A percentile compares a stretch with the other conserved stretches of the same genome.
Conservation (phyloP, 75 land plant genomes). For the Azolla pinnata region DNA sequence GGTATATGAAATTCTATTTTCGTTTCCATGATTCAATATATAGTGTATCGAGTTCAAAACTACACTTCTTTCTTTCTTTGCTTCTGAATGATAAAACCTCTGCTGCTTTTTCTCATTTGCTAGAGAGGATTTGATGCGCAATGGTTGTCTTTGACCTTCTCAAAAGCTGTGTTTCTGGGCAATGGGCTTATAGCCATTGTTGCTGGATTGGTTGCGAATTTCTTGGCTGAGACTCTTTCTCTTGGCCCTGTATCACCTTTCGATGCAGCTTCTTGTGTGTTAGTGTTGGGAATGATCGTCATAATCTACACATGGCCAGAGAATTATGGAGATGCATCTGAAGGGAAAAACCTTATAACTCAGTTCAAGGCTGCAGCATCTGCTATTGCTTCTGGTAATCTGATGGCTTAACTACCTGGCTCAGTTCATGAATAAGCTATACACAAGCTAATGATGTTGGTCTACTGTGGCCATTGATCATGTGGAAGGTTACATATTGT, state of each 20-base stretch:
- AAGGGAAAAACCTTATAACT: slow-evolving; percentile 61
- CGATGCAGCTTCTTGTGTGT: slow-evolving; percentile 84
- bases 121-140: slow-evolving; percentile 97
- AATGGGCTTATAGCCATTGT: slow-evolving; percentile 89
- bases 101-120: slow-evolving; percentile 10
- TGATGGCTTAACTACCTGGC: neutral
- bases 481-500: too few species aligned
- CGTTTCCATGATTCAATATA: neutral
- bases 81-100: neutral
- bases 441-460: neutral
- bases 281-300: slow-evolving; percentile 82
- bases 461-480: neutral
- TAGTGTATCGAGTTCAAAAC: neutral
- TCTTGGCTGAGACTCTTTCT: slow-evolving; percentile 65
- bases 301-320: slow-evolving; percentile 81
- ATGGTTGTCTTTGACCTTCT: slow-evolving; percentile 91
- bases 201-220: slow-evolving; percentile 76
- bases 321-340: slow-evolving; percentile 90
- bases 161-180: slow-evolving; percentile 92
- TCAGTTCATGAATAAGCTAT: neutral
- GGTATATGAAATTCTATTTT: slow-evolving; percentile 26
- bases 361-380: slow-evolving; percentile 79
- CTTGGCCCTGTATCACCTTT: slow-evolving; percentile 94
- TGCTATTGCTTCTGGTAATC: slow-evolving; percentile 88
- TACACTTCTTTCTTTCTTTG: neutral